phyloP scores from a whole-genome alignment of 2,329 filamentous ascomycete genomes.

The Ophiostoma perfectum region DNA sequence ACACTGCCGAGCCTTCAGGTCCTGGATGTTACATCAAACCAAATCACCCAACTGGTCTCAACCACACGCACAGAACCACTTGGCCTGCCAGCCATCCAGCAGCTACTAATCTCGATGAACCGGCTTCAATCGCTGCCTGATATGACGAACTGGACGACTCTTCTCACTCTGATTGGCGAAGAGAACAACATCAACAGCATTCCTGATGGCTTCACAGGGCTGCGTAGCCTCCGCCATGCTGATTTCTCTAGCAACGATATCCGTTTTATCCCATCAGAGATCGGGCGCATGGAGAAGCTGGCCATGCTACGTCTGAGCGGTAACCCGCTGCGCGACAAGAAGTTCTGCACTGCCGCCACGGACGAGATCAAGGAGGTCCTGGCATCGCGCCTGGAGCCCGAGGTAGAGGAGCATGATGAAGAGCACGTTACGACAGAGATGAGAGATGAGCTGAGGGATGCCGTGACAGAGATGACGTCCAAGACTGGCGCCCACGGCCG shows the following conservation, averaged over 20 bases:
- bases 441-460: constrained; percentile 23
- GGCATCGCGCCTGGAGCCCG: constrained; percentile 58
- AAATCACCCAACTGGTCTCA: constrained; percentile 52
- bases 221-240: constrained; percentile 65
- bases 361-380: constrained; percentile 76
- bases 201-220: constrained; percentile 66
- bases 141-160: constrained; percentile 64
- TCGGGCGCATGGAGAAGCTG: constrained; percentile 74
- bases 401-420: constrained; percentile 21
- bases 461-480: constrained; percentile 20
- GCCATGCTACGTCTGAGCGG: constrained; percentile 71
- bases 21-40: constrained; percentile 74
- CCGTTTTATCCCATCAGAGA: constrained; percentile 64
- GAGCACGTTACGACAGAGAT: constrained; percentile 10
- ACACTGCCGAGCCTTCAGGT: constrained; percentile 61
- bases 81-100: constrained; percentile 65
- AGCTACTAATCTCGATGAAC: constrained; percentile 75
- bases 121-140: constrained; percentile 67
- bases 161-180: constrained; percentile 69
- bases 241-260: constrained; percentile 87
- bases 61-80: constrained; percentile 40
- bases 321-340: constrained; percentile 88
- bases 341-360: constrained; percentile 72
- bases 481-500: constrained; percentile 10
- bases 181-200: constrained; percentile 74